Conservation (phyloP, 306 rosid species). For the Inga oerstediana region DNA sequence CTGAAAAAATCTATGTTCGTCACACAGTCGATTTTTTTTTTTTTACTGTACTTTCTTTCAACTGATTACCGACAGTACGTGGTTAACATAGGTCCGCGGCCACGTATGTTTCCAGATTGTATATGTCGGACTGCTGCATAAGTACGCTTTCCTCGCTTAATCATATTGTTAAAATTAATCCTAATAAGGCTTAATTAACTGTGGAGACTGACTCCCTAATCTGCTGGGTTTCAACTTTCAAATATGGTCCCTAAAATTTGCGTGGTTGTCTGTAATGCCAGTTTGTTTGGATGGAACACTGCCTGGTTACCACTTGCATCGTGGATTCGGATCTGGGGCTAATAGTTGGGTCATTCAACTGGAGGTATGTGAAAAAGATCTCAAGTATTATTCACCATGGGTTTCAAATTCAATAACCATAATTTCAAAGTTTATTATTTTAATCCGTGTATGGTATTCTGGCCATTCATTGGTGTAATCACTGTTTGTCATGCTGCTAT, state of each 20-base stretch:
- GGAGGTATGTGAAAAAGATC: constrained; percentile 56
- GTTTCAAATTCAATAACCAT: constrained; percentile 4
- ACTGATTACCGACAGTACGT: neutral
- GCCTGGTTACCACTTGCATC: constrained; percentile 87
- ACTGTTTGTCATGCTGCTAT: constrained; percentile 10
- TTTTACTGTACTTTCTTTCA: neutral
- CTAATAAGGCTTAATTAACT: neutral
- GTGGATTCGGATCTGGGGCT: constrained; percentile 72
- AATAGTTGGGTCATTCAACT: constrained; percentile 84
- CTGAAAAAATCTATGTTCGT: neutral
- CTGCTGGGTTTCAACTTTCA: constrained; percentile 9
- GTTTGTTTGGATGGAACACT: constrained; percentile 93
- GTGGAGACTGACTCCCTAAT: constrained; percentile 7
- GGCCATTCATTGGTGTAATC: neutral
- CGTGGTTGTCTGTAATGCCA: constrained; percentile 32
- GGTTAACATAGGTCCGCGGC: neutral
- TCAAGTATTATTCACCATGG: constrained; percentile 3
- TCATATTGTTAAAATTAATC: neutral
- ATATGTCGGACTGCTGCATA: neutral
- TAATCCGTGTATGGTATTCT: neutral
- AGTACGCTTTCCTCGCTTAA: neutral
- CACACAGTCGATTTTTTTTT: neutral
- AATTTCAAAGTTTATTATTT: constrained; percentile 4
- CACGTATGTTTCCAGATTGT: neutral
- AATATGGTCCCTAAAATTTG: constrained; percentile 28